Percentiles rank a stretch among this genome's conserved stretches.
These are phyloP conservation scores for Candida sakaeoensis DNA, from an alignment of 805 yeast genomes.

Conservation along the genomic window DNA sequence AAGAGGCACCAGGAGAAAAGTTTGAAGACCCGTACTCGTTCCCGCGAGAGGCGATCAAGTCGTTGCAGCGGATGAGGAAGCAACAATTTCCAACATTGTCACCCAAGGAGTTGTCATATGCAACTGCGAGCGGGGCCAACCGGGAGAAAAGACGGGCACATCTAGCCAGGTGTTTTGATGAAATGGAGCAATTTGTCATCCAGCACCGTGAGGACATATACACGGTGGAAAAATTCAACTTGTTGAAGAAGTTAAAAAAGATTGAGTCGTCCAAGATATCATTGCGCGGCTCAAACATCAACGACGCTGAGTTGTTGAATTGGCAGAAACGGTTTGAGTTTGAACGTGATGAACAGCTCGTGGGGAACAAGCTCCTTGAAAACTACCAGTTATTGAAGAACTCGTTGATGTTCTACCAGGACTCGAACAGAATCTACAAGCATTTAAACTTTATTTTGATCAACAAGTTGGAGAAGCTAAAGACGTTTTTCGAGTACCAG, in stretches of 20 bases:
- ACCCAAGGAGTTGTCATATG: constrained; percentile 12
- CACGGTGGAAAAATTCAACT: constrained; percentile 18
- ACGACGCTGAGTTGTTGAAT: constrained; percentile 27
- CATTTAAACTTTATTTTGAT: constrained; percentile 24
- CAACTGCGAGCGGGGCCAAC: constrained; percentile 11
- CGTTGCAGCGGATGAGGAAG: background rate
- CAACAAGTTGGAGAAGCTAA: constrained; percentile 36
- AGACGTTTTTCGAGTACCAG: constrained; percentile 37
- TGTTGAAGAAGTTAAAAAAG: constrained; percentile 22
- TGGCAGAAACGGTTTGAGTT: constrained; percentile 17
- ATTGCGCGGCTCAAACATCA: constrained; percentile 18
- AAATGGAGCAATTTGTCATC: constrained; percentile 17
- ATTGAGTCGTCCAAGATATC: constrained; percentile 23
- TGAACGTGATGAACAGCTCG: constrained; percentile 29
- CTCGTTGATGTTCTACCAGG: constrained; percentile 31
- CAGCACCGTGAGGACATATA: constrained; percentile 19
- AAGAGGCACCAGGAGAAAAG: background rate
- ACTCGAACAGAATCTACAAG: constrained; percentile 32
- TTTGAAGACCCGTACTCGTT: constrained; percentile 1
- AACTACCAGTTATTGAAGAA: constrained; percentile 31
- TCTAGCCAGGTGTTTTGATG: constrained; percentile 13
- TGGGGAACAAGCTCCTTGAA: constrained; percentile 27
- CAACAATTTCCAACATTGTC: background rate
- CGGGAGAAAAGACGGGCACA: constrained; percentile 23
- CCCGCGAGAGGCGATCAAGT: background rate